A percentile compares a stretch with the other conserved stretches of the same genome.
Conservation (phyloP, 2,329 filamentous ascomycete species). For the Alternaria triticimaculans region DNA sequence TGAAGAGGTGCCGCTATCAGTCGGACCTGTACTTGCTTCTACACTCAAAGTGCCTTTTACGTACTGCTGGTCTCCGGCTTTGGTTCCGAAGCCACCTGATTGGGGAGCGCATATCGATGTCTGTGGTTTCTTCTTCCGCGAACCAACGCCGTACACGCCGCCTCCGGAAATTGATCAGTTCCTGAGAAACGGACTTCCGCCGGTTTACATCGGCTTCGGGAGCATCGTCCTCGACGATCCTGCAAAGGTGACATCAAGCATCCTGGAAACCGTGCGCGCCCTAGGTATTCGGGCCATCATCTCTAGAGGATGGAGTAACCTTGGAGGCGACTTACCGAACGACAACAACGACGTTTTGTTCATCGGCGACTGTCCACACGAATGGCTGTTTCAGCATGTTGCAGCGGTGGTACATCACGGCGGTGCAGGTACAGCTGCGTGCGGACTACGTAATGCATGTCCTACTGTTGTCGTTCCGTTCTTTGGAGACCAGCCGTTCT, state of each 20-base stretch:
- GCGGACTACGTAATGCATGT: slow-evolving; percentile 75
- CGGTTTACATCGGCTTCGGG: slow-evolving; percentile 64
- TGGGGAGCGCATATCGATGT: slow-evolving; percentile 27
- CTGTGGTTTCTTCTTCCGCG: slow-evolving; percentile 58
- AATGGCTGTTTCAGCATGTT: slow-evolving; percentile 83
- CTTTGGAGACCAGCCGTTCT: slow-evolving; percentile 55
- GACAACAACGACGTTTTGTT: slow-evolving; percentile 51
- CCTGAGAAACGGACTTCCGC: slow-evolving; percentile 56
- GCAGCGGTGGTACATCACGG: slow-evolving; percentile 83
- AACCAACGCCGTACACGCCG: slow-evolving; percentile 49
- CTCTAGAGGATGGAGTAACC: slow-evolving; percentile 16
- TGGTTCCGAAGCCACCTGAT: slow-evolving; percentile 28
- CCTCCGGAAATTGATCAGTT: slow-evolving; percentile 52
- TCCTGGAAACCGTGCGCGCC: slow-evolving; percentile 63
- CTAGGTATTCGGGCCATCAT: slow-evolving; percentile 60
- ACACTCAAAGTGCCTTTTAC: slow-evolving; percentile 52
- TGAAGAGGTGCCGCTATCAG: slow-evolving; percentile 42
- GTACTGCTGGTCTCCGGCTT: slow-evolving; percentile 55
- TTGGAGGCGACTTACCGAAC: slow-evolving; percentile 12
- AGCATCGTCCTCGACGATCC: slow-evolving; percentile 63
- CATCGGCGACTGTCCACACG: slow-evolving; percentile 78
- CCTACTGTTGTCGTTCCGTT: slow-evolving; percentile 84
- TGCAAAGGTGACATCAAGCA: slow-evolving; percentile 50
- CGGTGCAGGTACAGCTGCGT: slow-evolving; percentile 84
- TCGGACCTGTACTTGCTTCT: slow-evolving; percentile 45